These are phyloP conservation scores for Lophium mytilinum DNA, from an alignment of 495 filamentous ascomycete genomes.

Conservation along the genomic window DNA sequence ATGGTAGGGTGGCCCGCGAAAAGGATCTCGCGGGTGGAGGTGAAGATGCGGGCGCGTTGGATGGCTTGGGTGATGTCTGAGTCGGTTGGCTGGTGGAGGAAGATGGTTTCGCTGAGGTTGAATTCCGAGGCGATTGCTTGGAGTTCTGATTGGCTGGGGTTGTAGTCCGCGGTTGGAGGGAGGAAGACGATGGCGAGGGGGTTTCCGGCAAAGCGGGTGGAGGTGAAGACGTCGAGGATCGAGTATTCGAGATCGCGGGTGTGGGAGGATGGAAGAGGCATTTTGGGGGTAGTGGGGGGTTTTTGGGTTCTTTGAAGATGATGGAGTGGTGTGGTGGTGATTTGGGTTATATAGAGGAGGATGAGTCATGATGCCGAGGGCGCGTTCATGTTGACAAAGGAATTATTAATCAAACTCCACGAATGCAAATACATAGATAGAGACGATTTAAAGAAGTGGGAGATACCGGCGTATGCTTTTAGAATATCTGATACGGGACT, in stretches of 20 bases:
- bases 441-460: no score
- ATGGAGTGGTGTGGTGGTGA: no score
- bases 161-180: constrained; percentile 28
- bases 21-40: constrained; percentile 50
- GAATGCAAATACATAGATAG: no score
- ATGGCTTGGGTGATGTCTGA: constrained; percentile 2
- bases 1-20: constrained; percentile 78
- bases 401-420: no score
- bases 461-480: no score
- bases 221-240: constrained; percentile 65
- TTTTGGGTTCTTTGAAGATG: no score
- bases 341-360: no score
- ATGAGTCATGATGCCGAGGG: no score
- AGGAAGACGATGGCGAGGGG: constrained; percentile 57
- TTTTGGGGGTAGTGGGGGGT: no score
- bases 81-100: constrained; percentile 46
- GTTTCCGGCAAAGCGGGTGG: constrained; percentile 50
- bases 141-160: constrained; percentile 45
- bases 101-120: constrained; percentile 80
- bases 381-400: no score
- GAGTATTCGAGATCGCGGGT: constrained; percentile 33
- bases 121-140: constrained; percentile 67
- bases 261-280: background rate
- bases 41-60: constrained; percentile 62
- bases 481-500: no score